Conservation (phyloP, 306 rosid genomes). For the Argentina anserina region DNA sequence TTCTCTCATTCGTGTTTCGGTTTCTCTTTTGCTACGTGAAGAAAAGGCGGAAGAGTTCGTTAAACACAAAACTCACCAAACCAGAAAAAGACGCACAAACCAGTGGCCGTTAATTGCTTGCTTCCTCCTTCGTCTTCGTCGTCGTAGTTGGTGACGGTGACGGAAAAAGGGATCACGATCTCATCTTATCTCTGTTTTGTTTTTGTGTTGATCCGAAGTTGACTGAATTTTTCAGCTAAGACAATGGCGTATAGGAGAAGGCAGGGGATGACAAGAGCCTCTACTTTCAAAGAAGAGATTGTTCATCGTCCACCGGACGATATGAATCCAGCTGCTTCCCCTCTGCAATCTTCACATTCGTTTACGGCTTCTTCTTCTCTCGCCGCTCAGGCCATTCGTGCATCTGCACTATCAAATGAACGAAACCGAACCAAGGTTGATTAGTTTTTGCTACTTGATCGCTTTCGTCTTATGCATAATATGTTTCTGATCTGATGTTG, state of each 20-base stretch:
- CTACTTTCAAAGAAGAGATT: conserved; percentile 84
- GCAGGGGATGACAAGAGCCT: conserved; percentile 61
- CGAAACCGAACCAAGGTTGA: conserved; percentile 58
- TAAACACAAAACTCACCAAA: background rate
- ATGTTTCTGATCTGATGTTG: background rate
- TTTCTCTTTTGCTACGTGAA: background rate
- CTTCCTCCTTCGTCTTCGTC: background rate
- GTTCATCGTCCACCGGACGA: conserved; percentile 35
- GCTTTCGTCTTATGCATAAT: background rate
- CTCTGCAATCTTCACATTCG: conserved; percentile 27
- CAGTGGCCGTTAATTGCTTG: background rate
- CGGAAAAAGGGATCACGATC: background rate
- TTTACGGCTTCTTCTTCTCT: conserved; percentile 49
- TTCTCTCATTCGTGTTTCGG: conserved; percentile 1
- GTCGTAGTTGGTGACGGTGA: conserved; percentile 6
- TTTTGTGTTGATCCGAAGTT: background rate
- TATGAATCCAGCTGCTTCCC: conserved; percentile 23
- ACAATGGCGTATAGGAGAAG: conserved; percentile 92
- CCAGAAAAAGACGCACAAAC: background rate
- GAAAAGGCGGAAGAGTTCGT: conserved; percentile 19
- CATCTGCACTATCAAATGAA: conserved; percentile 52
- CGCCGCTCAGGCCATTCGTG: conserved; percentile 71
- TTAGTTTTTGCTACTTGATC: background rate
- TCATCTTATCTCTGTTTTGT: background rate
- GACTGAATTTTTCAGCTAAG: too few relatives aligned